Percentiles rank a stretch among this genome's conserved stretches.
phyloP scores from a whole-genome alignment of 225 moss, liverwort and hornwort species.

The Antitrichia curtipendula region DNA sequence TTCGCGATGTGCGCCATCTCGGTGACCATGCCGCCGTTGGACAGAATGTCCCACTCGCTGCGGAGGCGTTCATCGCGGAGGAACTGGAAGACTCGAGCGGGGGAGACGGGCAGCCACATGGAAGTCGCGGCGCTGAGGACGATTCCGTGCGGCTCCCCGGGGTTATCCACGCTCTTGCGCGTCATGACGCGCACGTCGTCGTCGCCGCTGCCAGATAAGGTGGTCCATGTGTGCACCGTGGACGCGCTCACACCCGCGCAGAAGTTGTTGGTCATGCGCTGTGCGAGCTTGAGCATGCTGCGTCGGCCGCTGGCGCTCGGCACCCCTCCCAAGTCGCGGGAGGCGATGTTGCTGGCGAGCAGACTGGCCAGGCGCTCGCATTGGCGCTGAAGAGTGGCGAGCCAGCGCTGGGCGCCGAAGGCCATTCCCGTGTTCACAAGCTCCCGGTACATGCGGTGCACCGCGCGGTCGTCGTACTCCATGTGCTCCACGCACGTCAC shows the following conservation, averaged over 20 bases:
- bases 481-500: constrained; percentile 84
- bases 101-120: constrained; percentile 70
- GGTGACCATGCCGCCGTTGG: constrained; percentile 44
- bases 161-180: constrained; percentile 87
- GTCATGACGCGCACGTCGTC: constrained; percentile 99
- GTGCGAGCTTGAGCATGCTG: constrained; percentile 78
- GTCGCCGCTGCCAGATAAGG: constrained; percentile 66
- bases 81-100: constrained; percentile 39
- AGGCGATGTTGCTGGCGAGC: constrained; percentile 58
- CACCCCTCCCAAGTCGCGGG: constrained; percentile 77
- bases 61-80: constrained; percentile 43
- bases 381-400: constrained; percentile 76
- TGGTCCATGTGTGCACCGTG: constrained; percentile 80
- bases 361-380: constrained; percentile 89
- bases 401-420: constrained; percentile 80
- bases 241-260: constrained; percentile 91
- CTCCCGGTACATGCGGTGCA: constrained; percentile 71
- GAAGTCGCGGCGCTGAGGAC: constrained; percentile 89
- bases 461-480: constrained; percentile 72
- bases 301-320: constrained; percentile 60
- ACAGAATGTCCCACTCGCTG: constrained; percentile 46
- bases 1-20: constrained; percentile 56
- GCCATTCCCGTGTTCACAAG: constrained; percentile 79
- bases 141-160: constrained; percentile 92
- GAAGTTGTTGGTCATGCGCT: constrained; percentile 96